Evolutionary conservation across 1,139 yeast genomes (phyloP).

Genomic region (Kodamaea sp.): DNA sequence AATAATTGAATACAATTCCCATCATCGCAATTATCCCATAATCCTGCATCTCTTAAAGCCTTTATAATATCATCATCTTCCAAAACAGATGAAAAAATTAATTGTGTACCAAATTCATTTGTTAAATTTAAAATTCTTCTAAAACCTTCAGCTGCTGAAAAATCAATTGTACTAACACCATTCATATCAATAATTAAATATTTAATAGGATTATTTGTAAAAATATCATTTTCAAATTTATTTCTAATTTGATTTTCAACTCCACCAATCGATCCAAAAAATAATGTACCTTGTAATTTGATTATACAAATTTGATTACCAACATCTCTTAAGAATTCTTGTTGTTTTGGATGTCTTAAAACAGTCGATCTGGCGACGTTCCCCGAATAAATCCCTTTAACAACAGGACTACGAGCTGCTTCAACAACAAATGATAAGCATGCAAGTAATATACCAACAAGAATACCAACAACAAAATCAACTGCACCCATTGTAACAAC

Average conservation of each 20-base stretch:
- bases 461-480: conserved; percentile 90
- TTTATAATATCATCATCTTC: conserved; percentile 59
- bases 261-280: conserved; percentile 93
- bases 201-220: conserved; percentile 56
- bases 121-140: conserved; percentile 79
- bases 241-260: conserved; percentile 73
- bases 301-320: conserved; percentile 89
- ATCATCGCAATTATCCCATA: conserved; percentile 48
- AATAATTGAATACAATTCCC: conserved; percentile 55
- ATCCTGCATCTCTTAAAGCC: conserved; percentile 69
- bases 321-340: conserved; percentile 76
- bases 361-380: conserved; percentile 89
- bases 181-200: conserved; percentile 82
- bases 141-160: conserved; percentile 95
- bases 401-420: conserved; percentile 81
- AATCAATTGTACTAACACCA: conserved; percentile 80
- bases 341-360: conserved; percentile 85
- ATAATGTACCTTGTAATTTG: conserved; percentile 81
- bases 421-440: conserved; percentile 89
- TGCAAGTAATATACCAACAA: conserved; percentile 87
- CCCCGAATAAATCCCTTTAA: conserved; percentile 82
- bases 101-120: conserved; percentile 62
- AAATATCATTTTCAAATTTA: conserved; percentile 59
- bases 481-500: conserved; percentile 92
- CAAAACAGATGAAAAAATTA: conserved; percentile 73